These are phyloP conservation scores for Talaromyces atroroseus DNA, from an alignment of 2,329 filamentous ascomycete genomes.

Conservation along the genomic window DNA sequence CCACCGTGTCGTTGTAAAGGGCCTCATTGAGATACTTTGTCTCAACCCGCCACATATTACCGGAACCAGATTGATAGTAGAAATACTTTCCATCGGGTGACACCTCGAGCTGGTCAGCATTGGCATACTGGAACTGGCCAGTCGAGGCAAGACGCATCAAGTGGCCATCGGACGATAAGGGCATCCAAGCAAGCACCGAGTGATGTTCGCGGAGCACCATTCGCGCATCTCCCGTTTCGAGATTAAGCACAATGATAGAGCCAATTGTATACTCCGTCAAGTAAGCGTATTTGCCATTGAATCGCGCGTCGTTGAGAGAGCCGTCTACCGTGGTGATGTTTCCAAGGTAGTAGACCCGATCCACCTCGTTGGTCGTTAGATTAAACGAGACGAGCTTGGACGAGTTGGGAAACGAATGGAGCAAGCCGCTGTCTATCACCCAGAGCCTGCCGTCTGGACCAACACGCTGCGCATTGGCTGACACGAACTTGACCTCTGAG, in stretches of 20 bases:
- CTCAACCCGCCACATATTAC: constrained; percentile 28
- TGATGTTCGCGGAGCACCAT: background rate
- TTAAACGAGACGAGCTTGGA: background rate
- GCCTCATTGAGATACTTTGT: constrained; percentile 28
- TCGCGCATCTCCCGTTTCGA: constrained; percentile 16
- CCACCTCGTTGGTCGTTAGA: background rate
- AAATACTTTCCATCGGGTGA: constrained; percentile 30
- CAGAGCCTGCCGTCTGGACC: constrained; percentile 30
- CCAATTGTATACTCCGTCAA: constrained; percentile 17
- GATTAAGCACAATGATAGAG: constrained; percentile 23
- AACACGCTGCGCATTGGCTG: constrained; percentile 25
- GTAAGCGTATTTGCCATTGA: constrained; percentile 24
- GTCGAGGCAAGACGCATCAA: constrained; percentile 2
- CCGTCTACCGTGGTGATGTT: constrained; percentile 25
- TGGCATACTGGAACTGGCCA: too few species aligned
- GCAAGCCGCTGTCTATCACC: constrained; percentile 28
- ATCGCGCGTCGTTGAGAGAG: constrained; percentile 33
- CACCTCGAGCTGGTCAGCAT: constrained; percentile 35
- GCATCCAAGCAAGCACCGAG: background rate
- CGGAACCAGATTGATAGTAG: constrained; percentile 32
- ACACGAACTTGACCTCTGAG: constrained; percentile 13
- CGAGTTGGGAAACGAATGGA: constrained; percentile 20
- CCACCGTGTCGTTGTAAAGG: constrained; percentile 29
- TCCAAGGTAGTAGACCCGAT: constrained; percentile 26
- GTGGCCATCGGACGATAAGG: background rate